phyloP scores from a whole-genome alignment of 148 eudicot species.

The Rhododendron henanense region DNA sequence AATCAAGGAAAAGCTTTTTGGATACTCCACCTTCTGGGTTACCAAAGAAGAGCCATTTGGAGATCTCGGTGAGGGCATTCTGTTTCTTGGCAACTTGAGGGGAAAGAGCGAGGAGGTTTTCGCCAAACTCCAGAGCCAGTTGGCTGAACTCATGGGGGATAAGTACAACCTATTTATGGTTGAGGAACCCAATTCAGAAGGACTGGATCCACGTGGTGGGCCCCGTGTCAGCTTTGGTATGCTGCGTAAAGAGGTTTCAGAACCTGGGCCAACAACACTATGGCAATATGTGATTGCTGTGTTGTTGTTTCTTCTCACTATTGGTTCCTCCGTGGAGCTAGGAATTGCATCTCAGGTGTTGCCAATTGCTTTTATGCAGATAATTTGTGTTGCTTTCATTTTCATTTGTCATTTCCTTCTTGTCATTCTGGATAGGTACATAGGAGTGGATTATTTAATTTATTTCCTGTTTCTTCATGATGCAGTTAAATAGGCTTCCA shows the following conservation, averaged over 20 bases:
- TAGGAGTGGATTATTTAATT: not conserved
- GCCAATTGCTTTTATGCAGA: not conserved
- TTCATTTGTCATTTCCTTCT: not conserved
- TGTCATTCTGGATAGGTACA: not conserved
- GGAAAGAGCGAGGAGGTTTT: conserved; percentile 86
- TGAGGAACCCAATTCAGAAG: conserved; percentile 96
- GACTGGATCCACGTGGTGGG: conserved; percentile 94
- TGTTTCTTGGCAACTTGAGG: conserved; percentile 93
- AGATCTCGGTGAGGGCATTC: conserved; percentile 91
- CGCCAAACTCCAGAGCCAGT: conserved; percentile 80
- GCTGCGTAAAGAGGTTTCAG: conserved; percentile 96
- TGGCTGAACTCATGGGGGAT: conserved; percentile 75
- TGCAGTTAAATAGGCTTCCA: conserved; percentile 91
- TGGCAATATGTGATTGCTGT: conserved; percentile 98
- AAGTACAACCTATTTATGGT: conserved; percentile 96
- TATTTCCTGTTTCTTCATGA: not conserved
- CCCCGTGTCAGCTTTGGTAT: conserved; percentile 98
- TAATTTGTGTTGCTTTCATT: conserved; percentile 1
- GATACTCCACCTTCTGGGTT: conserved; percentile 98
- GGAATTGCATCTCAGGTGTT: conserved; percentile 99
- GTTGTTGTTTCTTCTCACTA: conserved; percentile 79
- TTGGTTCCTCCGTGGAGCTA: conserved; percentile 96
- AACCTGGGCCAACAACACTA: conserved; percentile 87
- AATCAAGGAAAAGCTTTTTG: conserved; percentile 86
- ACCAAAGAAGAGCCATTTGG: conserved; percentile 98